These are phyloP conservation scores for Pseudotulostoma volvatum DNA, from an alignment of 495 filamentous ascomycete species.

Conservation along the genomic window DNA sequence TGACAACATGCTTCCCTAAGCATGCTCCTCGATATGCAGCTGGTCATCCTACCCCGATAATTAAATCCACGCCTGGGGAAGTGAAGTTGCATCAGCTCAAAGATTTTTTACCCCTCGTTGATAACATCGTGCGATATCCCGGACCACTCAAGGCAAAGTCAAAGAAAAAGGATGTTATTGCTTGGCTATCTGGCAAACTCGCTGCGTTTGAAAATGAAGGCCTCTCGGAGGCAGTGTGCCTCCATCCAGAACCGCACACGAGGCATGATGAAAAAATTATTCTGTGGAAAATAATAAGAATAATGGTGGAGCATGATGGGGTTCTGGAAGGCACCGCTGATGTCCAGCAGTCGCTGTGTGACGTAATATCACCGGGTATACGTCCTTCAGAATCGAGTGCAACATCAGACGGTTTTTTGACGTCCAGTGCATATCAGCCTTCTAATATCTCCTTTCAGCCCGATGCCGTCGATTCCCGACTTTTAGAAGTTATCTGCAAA, in stretches of 20 bases:
- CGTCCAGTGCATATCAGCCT: slow-evolving; percentile 13
- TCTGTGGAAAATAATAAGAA: slow-evolving; percentile 71
- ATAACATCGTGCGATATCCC: slow-evolving; percentile 65
- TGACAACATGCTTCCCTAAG: slow-evolving; percentile 76
- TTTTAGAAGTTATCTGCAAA: slow-evolving; percentile 51
- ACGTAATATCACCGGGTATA: slow-evolving; percentile 52
- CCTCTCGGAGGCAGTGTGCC: slow-evolving; percentile 31
- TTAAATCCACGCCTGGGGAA: slow-evolving; percentile 73
- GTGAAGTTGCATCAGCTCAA: slow-evolving; percentile 57
- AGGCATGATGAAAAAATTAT: slow-evolving; percentile 66
- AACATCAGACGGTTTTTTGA: slow-evolving; percentile 9
- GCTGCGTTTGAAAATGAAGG: slow-evolving; percentile 47
- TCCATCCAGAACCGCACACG: slow-evolving; percentile 40
- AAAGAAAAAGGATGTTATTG: slow-evolving; percentile 83
- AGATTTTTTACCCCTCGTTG: slow-evolving; percentile 49
- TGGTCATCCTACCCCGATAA: slow-evolving; percentile 52
- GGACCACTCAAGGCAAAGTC: slow-evolving; percentile 76
- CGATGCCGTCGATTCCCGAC: slow-evolving; percentile 49
- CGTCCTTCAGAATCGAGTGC: slow-evolving; percentile 21
- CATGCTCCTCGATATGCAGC: slow-evolving; percentile 74
- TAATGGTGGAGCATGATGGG: slow-evolving; percentile 79
- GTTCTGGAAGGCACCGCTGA: slow-evolving; percentile 53
- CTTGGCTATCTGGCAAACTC: slow-evolving; percentile 68
- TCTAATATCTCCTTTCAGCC: slow-evolving; percentile 19
- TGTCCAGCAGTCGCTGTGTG: slow-evolving; percentile 56